Evolutionary conservation across 2,329 filamentous ascomycete species (phyloP), one percentile per base, ranked within the genome.

Genomic region (Talaromyces atroroseus): DNA sequence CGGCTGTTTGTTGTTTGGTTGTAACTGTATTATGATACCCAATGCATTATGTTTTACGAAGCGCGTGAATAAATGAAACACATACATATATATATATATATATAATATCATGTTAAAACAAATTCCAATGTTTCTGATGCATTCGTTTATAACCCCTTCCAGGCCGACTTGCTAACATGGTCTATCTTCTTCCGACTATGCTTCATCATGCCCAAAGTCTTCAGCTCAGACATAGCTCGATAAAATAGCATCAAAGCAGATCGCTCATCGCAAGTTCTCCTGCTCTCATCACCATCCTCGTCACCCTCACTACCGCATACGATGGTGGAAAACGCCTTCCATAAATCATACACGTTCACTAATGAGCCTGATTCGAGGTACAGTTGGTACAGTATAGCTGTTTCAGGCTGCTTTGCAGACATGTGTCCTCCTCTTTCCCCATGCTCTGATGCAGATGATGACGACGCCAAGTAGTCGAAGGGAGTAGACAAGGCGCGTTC

Each of bases 101-200:
- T 32, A 32, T 32, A 32, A 32, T n/a, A n/a, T n/a, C n/a, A n/a
- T n/a, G n/a, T n/a, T n/a, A n/a, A n/a, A n/a, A n/a, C n/a, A n/a
- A n/a, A n/a, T n/a, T n/a, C n/a, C n/a, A n/a, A n/a, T n/a, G n/a
- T n/a, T n/a, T n/a, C n/a, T n/a, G n/a, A 26, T 26, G 11, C 11
- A 29, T 29, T 8, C 2, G 11, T 10, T 52, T 66, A 73, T 40
- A 73, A 52, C 1, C 92, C 94, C 69, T 88, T 91, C 84, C 86
- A 89, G 52, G 80, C 76, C 36, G 91, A 79, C 77, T 96, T 97
- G 40, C 90, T 86, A 63, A 97, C 77, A 73, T 97, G 92, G 69
- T 97, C 94, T 23, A 86, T 84, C 78, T 95, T 96, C 78, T 92
- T 96, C 74, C 87, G 89, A 67, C 88, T 97, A 59, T 82, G 81